These are phyloP conservation scores for Avena sativa DNA, from an alignment of 176 grass and related monocot genomes.

Conservation along the genomic window DNA sequence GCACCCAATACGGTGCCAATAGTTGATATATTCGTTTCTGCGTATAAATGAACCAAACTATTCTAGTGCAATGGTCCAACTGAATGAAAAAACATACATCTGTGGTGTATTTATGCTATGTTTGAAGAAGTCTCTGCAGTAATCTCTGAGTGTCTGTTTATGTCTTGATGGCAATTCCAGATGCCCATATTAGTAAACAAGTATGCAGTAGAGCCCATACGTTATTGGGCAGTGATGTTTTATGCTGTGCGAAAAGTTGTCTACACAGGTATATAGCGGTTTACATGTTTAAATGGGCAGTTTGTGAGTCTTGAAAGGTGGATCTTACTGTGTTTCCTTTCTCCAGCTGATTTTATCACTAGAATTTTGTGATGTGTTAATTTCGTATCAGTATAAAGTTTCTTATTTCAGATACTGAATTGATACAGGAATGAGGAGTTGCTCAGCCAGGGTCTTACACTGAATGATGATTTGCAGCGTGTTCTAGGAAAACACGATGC, in stretches of 20 bases:
- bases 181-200: background rate
- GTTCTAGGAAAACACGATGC: slow-evolving; percentile 80
- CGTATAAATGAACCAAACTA: background rate
- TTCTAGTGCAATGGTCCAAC: background rate
- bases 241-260: no score
- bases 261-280: background rate
- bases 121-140: background rate
- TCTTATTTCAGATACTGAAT: slow-evolving; percentile 28
- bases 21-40: background rate
- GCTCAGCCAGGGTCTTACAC: slow-evolving; percentile 76
- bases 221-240: background rate
- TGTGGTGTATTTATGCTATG: slow-evolving; percentile 2
- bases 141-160: background rate
- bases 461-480: slow-evolving; percentile 94
- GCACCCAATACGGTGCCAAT: background rate
- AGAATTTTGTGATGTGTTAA: background rate
- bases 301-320: background rate
- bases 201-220: background rate
- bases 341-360: background rate
- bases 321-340: background rate
- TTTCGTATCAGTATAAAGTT: background rate
- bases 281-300: slow-evolving; percentile 5
- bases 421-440: slow-evolving; percentile 77
- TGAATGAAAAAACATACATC: no score
- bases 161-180: background rate